Percentiles rank a stretch among this genome's conserved stretches.
phyloP scores from a whole-genome alignment of 2,329 filamentous ascomycete species.

The Aspergillaceae sp. region DNA sequence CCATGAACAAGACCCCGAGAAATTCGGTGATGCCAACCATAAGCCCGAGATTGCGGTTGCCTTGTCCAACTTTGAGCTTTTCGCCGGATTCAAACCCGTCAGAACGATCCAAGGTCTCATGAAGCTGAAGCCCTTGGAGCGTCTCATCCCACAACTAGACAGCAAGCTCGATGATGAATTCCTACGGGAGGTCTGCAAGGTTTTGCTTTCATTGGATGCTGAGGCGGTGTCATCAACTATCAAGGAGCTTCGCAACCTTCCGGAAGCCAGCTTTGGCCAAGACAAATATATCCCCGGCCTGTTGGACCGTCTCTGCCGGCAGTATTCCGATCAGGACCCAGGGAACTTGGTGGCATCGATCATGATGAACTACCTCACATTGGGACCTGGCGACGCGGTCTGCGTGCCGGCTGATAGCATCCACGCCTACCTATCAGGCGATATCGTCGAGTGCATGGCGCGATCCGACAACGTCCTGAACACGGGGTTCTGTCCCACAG shows the following conservation, averaged over 20 bases:
- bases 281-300: constrained; percentile 56
- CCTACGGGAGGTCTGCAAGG: constrained; percentile 48
- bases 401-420: constrained; percentile 67
- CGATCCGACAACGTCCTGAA: constrained; percentile 67
- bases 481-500: constrained; percentile 62
- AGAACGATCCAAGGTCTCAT: constrained; percentile 52
- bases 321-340: constrained; percentile 57
- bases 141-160: constrained; percentile 43
- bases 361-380: constrained; percentile 64
- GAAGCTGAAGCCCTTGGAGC: constrained; percentile 44
- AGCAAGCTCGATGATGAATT: constrained; percentile 48
- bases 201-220: constrained; percentile 46
- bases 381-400: constrained; percentile 58
- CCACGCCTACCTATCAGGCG: constrained; percentile 63
- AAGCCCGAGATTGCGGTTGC: constrained; percentile 74
- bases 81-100: constrained; percentile 65
- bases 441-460: constrained; percentile 74
- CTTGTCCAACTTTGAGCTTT: constrained; percentile 62
- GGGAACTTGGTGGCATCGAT: constrained; percentile 61
- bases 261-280: constrained; percentile 42
- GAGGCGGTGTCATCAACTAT: constrained; percentile 47
- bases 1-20: constrained; percentile 54
- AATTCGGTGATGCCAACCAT: constrained; percentile 65
- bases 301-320: constrained; percentile 53
- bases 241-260: constrained; percentile 42